Conservation (phyloP, 1,284 basidiomycete genomes). For the Termitomyces sp. region DNA sequence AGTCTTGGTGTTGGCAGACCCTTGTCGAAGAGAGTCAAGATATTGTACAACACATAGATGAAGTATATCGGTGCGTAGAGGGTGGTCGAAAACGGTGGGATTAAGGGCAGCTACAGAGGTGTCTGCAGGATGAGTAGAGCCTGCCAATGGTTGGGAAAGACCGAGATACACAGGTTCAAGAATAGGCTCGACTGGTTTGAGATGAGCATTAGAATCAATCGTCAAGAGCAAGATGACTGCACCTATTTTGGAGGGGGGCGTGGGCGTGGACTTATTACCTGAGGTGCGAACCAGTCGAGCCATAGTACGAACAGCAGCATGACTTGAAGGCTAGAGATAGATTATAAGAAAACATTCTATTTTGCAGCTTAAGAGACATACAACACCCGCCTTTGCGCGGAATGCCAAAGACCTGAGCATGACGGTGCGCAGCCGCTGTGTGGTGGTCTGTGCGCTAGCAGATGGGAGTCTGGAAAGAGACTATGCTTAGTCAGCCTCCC, state of each 20-base stretch:
- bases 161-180: conserved; percentile 51
- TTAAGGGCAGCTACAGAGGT: conserved; percentile 69
- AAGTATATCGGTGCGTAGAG: conserved; percentile 87
- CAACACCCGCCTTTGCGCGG: conserved; percentile 2
- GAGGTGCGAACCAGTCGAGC: conserved; percentile 5
- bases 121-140: conserved; percentile 31
- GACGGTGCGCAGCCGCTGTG: neutral
- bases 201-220: neutral
- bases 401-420: conserved; percentile 7
- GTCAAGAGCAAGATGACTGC: neutral
- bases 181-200: conserved; percentile 33
- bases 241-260: conserved; percentile 14
- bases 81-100: conserved; percentile 80
- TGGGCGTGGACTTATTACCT: neutral
- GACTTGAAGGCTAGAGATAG: neutral
- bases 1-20: conserved; percentile 88
- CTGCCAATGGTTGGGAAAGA: conserved; percentile 53
- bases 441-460: conserved; percentile 1
- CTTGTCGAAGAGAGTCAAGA: conserved; percentile 83
- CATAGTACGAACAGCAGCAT: conserved; percentile 9
- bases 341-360: neutral
- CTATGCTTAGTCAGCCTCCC: conserved; percentile 24
- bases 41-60: conserved; percentile 92
- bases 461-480: conserved; percentile 6
- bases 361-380: neutral